Percentiles rank a stretch among this genome's conserved stretches.
Conservation (phyloP, 202 grass and related monocot species). For the Saccharum hybrid region DNA sequence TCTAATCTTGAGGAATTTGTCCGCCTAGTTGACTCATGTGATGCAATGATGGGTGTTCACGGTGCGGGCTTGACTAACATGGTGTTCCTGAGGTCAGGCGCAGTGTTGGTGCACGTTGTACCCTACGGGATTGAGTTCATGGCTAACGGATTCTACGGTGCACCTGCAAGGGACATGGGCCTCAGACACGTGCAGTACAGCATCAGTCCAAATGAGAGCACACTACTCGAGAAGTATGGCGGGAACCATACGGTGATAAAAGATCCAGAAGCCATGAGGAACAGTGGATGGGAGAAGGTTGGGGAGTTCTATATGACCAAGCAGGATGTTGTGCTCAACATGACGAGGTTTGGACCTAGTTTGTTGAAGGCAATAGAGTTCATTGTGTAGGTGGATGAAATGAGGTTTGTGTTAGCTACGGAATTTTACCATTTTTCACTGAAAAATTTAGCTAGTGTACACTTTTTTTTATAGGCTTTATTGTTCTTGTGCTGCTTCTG, state of each 20-base stretch:
- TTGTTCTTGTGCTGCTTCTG: constrained; percentile 29
- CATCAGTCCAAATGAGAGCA: constrained; percentile 71
- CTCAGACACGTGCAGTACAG: constrained; percentile 52
- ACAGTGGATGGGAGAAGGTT: constrained; percentile 58
- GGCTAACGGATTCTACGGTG: constrained; percentile 54
- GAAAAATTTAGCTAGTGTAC: constrained; percentile 2
- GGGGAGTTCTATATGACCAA: constrained; percentile 69
- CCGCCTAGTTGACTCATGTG: constrained; percentile 66
- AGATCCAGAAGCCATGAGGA: constrained; percentile 63
- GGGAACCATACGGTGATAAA: constrained; percentile 70
- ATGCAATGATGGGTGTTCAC: constrained; percentile 74
- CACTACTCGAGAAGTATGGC: constrained; percentile 67
- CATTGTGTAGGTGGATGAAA: constrained; percentile 45
- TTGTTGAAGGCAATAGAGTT: constrained; percentile 63
- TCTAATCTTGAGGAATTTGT: constrained; percentile 58
- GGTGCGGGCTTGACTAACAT: constrained; percentile 70
- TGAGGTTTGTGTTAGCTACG: constrained; percentile 15
- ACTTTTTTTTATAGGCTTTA: constrained; percentile 22
- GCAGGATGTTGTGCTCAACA: constrained; percentile 64
- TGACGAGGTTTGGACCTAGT: constrained; percentile 59
- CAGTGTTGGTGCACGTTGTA: constrained; percentile 66
- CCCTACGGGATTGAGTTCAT: constrained; percentile 70
- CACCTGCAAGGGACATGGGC: constrained; percentile 62
- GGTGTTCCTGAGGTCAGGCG: constrained; percentile 68
- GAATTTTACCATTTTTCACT: constrained; percentile 7